phyloP scores from a whole-genome alignment of 768 basidiomycete species.

The Leccinum arenicola region DNA sequence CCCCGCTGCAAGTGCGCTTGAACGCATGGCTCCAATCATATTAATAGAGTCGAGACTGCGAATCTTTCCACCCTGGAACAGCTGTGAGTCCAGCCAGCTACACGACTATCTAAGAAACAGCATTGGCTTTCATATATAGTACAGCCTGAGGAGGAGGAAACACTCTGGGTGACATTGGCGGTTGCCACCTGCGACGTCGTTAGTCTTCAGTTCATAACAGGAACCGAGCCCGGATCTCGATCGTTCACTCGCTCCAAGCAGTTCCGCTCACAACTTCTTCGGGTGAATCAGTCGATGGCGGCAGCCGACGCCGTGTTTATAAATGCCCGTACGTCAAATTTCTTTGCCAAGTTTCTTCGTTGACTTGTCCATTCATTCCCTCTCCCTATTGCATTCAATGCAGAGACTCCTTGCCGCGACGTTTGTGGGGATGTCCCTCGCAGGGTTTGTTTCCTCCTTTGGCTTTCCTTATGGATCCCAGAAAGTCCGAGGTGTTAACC shows the following conservation, averaged over 20 bases:
- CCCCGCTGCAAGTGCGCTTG: background rate
- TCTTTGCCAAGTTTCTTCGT: background rate
- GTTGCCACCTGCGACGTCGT: too few relatives aligned
- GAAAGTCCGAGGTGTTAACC: conserved; percentile 81
- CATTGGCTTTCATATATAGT: background rate
- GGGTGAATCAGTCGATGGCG: background rate
- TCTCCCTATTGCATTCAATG: conserved; percentile 45
- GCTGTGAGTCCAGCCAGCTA: background rate
- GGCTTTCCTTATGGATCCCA: conserved; percentile 71
- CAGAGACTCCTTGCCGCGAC: conserved; percentile 9
- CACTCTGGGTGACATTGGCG: background rate
- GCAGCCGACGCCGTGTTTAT: conserved; percentile 10
- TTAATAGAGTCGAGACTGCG: conserved; percentile 1
- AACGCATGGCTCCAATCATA: conserved; percentile 3
- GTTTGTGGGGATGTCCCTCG: conserved; percentile 30
- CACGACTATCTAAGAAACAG: background rate
- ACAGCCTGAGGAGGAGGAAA: too few relatives aligned
- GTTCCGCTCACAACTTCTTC: background rate
- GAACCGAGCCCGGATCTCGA: background rate
- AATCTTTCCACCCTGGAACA: background rate
- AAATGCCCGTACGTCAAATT: conserved; percentile 9
- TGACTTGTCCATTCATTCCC: conserved; percentile 32
- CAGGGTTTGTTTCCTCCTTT: conserved; percentile 31
- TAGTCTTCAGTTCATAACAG: background rate
- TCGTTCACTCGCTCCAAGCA: background rate